Conservation (phyloP, 2,329 filamentous ascomycete genomes). For the Colletotrichum graminicola region DNA sequence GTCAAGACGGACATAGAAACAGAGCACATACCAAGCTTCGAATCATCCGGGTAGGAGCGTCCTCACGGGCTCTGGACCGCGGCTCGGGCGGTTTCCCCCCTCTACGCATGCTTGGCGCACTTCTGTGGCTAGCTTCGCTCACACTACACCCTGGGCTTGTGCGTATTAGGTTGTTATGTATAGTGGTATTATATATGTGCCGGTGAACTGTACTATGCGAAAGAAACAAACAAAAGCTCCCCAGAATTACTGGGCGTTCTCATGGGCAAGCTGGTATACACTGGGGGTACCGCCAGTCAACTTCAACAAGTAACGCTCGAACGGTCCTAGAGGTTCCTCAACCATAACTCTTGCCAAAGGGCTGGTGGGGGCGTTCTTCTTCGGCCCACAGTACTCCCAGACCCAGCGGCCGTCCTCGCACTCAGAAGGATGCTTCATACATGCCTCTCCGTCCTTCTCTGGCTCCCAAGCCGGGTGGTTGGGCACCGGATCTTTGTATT, state of each 20-base stretch:
- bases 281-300: conserved; percentile 59
- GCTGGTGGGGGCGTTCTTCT: conserved; percentile 55
- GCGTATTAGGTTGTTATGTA: too few relatives aligned
- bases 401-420: conserved; percentile 59
- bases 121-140: too few relatives aligned
- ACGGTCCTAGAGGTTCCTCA: conserved; percentile 67
- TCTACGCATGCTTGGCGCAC: too few relatives aligned
- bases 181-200: too few relatives aligned
- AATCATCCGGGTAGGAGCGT: too few relatives aligned
- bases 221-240: conserved; percentile 3
- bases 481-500: conserved; percentile 53
- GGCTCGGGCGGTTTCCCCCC: too few relatives aligned
- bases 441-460: conserved; percentile 43
- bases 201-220: not conserved
- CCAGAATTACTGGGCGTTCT: not conserved
- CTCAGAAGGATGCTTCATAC: conserved; percentile 42
- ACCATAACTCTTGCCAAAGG: conserved; percentile 58
- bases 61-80: too few relatives aligned
- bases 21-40: not conserved
- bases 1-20: not conserved
- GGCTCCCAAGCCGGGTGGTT: conserved; percentile 51
- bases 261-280: conserved; percentile 46
- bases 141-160: too few relatives aligned
- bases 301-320: conserved; percentile 62
- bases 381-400: conserved; percentile 65